phyloP scores from a whole-genome alignment of 345 rosid genomes.

The Corchorus olitorius region DNA sequence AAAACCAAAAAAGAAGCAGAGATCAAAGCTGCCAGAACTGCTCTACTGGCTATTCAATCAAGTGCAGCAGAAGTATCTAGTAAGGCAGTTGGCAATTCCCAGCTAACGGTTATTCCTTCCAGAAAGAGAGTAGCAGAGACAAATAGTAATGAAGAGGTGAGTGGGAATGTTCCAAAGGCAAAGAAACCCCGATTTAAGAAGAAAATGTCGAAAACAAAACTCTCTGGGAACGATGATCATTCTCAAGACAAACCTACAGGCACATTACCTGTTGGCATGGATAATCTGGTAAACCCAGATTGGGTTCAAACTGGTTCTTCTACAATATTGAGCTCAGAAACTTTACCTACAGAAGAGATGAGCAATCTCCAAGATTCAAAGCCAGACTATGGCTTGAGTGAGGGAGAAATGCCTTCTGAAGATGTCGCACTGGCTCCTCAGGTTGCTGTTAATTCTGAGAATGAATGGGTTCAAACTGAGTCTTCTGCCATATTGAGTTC shows the following conservation, averaged over 20 bases:
- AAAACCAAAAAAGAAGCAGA: slow-evolving; percentile 81
- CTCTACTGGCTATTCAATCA: slow-evolving; percentile 69
- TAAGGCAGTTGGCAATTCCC: slow-evolving; percentile 35
- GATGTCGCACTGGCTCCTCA: slow-evolving; percentile 21
- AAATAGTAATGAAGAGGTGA: slow-evolving; percentile 35
- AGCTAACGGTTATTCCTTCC: slow-evolving; percentile 72
- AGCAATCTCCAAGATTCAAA: slow-evolving; percentile 18
- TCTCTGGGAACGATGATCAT: slow-evolving; percentile 15
- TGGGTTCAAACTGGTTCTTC: slow-evolving; percentile 23
- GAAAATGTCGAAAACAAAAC: slow-evolving; percentile 43
- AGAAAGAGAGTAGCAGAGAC: slow-evolving; percentile 60
- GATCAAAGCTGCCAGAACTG: slow-evolving; percentile 92
- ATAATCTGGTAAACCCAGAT: slow-evolving; percentile 20
- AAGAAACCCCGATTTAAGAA: slow-evolving; percentile 61
- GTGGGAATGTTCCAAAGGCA: slow-evolving; percentile 47
- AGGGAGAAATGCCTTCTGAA: slow-evolving; percentile 19
- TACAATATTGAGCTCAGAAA: not conserved
- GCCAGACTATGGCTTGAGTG: slow-evolving; percentile 8
- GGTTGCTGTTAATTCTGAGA: not conserved
- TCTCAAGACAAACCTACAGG: slow-evolving; percentile 19
- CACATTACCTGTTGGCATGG: not conserved
- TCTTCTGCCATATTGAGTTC: slow-evolving; percentile 11
- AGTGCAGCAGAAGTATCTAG: slow-evolving; percentile 40
- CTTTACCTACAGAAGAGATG: slow-evolving; percentile 12
- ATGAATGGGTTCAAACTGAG: slow-evolving; percentile 21